Evolutionary conservation across 2,329 filamentous ascomycete genomes (phyloP).

Genomic region (Elsinoe arachidis): DNA sequence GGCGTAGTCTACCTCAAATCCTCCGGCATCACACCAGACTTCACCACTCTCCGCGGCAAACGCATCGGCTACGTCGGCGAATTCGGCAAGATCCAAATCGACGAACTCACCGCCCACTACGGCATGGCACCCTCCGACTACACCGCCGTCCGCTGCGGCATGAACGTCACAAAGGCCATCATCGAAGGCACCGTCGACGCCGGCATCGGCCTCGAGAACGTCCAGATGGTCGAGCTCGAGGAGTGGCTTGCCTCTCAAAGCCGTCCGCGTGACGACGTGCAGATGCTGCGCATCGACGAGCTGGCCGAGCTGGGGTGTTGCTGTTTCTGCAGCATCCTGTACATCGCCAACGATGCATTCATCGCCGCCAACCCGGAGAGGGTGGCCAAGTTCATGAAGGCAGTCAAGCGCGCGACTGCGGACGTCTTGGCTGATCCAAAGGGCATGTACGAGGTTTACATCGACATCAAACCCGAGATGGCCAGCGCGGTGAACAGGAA

Average conservation of each 20-base stretch:
- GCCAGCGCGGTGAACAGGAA: conserved; percentile 60
- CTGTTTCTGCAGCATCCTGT: conserved; percentile 75
- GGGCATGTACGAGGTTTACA: conserved; percentile 58
- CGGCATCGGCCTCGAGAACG: conserved; percentile 69
- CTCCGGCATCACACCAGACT: conserved; percentile 66
- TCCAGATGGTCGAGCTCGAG: conserved; percentile 74
- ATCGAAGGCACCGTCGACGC: conserved; percentile 65
- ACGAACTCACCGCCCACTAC: conserved; percentile 70
- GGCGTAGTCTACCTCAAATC: conserved; percentile 68
- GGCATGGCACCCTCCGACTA: conserved; percentile 66
- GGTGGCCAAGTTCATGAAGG: conserved; percentile 59
- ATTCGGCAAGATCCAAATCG: conserved; percentile 76
- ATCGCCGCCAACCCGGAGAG: conserved; percentile 57
- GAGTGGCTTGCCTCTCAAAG: conserved; percentile 61
- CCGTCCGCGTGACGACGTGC: conserved; percentile 57
- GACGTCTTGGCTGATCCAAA: conserved; percentile 57
- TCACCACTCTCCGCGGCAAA: conserved; percentile 66
- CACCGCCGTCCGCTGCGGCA: conserved; percentile 68
- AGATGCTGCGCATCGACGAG: conserved; percentile 75
- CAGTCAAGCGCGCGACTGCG: conserved; percentile 67
- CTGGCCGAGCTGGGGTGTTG: conserved; percentile 72
- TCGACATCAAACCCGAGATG: conserved; percentile 65
- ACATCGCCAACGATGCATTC: conserved; percentile 70
- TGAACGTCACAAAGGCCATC: conserved; percentile 73
- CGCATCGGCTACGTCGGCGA: conserved; percentile 72